Evolutionary conservation across 768 basidiomycete genomes (phyloP).

Genomic region (Rhizopogon vinicolor): DNA sequence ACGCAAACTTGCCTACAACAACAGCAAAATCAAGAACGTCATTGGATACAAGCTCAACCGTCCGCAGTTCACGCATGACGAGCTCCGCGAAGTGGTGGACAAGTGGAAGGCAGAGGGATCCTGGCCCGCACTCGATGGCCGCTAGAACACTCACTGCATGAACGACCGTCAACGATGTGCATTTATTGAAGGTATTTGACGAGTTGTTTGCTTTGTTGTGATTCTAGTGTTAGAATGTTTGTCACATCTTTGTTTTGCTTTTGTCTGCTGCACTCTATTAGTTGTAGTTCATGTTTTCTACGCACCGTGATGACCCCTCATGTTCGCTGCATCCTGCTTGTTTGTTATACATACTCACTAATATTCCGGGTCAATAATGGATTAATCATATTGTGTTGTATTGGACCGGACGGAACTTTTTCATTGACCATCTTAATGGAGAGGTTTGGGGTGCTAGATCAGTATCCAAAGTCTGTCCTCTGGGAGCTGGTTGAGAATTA

Average conservation of each 20-base stretch:
- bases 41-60: conserved; percentile 61
- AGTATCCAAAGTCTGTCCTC: no score
- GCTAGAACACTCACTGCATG: neutral
- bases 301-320: neutral
- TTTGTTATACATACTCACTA: conserved; percentile 20
- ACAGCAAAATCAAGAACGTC: conserved; percentile 69
- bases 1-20: conserved; percentile 63
- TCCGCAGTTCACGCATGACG: conserved; percentile 58
- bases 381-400: neutral
- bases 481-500: no score
- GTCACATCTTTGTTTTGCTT: conserved; percentile 5
- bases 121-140: conserved; percentile 22
- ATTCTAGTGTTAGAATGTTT: neutral
- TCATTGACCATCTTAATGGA: no score
- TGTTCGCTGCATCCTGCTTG: conserved; percentile 6
- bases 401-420: neutral
- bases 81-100: conserved; percentile 66
- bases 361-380: conserved; percentile 18
- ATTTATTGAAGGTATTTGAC: conserved; percentile 11
- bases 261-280: conserved; percentile 1
- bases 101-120: conserved; percentile 74
- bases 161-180: neutral
- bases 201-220: conserved; percentile 1
- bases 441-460: no score
- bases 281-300: conserved; percentile 12